Percentiles rank a stretch among this genome's conserved stretches.
Evolutionary conservation across 805 yeast species (phyloP).

Genomic region (Zygosaccharomyces gambellarensis): DNA sequence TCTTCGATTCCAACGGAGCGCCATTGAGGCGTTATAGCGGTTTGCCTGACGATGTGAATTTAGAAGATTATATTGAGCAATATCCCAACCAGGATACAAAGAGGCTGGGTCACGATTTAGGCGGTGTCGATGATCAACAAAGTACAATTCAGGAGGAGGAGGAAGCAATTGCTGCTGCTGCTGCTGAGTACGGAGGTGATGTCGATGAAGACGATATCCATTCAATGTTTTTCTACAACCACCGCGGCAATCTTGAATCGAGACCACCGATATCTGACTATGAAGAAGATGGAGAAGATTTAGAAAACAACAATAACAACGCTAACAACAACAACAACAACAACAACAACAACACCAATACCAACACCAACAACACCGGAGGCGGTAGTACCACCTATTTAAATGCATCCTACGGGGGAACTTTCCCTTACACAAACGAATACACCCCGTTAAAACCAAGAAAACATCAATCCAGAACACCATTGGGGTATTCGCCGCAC

Average conservation of each 20-base stretch:
- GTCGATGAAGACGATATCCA: slow-evolving; percentile 27
- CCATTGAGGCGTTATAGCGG: slow-evolving; percentile 71
- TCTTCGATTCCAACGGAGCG: slow-evolving; percentile 68
- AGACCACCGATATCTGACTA: slow-evolving; percentile 34
- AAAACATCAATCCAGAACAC: slow-evolving; percentile 16
- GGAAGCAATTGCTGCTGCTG: background rate
- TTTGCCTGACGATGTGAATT: slow-evolving; percentile 53
- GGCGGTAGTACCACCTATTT: background rate
- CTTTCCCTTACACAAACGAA: slow-evolving; percentile 14
- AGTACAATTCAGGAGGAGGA: slow-evolving; percentile 23
- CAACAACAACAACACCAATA: slow-evolving; percentile 4
- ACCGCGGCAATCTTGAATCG: slow-evolving; percentile 29
- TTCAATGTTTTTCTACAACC: slow-evolving; percentile 34
- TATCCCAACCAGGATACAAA: slow-evolving; percentile 6
- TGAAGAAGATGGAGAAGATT: slow-evolving; percentile 25
- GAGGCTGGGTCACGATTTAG: slow-evolving; percentile 10
- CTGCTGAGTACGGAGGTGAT: slow-evolving; percentile 16
- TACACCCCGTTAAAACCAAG: slow-evolving; percentile 20
- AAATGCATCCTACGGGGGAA: background rate
- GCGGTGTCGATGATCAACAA: slow-evolving; percentile 12
- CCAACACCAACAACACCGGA: slow-evolving; percentile 4
- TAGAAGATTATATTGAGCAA: slow-evolving; percentile 42
- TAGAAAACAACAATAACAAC: slow-evolving; percentile 19
- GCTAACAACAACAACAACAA: slow-evolving; percentile 10
- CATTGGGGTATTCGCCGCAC: slow-evolving; percentile 44